phyloP scores from a whole-genome alignment of 2,329 filamentous ascomycete species.

The Penicillium brevicompactum region DNA sequence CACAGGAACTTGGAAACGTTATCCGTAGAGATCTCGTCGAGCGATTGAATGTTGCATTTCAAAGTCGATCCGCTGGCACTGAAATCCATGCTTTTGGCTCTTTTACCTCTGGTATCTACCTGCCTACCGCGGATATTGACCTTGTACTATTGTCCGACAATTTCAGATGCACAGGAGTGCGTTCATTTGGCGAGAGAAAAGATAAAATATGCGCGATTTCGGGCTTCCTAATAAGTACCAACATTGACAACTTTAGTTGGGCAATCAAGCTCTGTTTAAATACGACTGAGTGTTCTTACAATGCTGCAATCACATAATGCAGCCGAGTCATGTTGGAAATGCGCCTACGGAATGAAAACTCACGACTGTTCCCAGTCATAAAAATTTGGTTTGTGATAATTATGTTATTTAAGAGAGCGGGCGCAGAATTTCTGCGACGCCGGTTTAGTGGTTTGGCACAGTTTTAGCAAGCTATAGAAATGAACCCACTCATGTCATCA shows the following conservation, averaged over 20 bases:
- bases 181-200: constrained; percentile 54
- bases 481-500: no score
- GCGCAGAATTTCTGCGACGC: no score
- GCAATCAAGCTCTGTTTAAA: no score
- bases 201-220: constrained; percentile 64
- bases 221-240: constrained; percentile 57
- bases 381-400: no score
- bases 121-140: constrained; percentile 89
- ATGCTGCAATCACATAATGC: no score
- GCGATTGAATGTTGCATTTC: constrained; percentile 65
- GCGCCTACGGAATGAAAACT: no score
- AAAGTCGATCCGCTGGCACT: constrained; percentile 59
- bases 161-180: constrained; percentile 58
- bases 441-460: no score
- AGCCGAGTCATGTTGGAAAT: no score
- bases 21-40: constrained; percentile 73
- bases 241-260: constrained; percentile 61
- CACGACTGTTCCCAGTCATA: no score
- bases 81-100: constrained; percentile 83
- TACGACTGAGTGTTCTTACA: constrained; percentile 58
- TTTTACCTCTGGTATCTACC: constrained; percentile 79
- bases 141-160: constrained; percentile 72
- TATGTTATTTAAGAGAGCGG: no score
- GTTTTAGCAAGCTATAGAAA: no score
- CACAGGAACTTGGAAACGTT: constrained; percentile 72